phyloP scores from a whole-genome alignment of 192 early-diverging fungal species.

The Coemansia brasiliensis region DNA sequence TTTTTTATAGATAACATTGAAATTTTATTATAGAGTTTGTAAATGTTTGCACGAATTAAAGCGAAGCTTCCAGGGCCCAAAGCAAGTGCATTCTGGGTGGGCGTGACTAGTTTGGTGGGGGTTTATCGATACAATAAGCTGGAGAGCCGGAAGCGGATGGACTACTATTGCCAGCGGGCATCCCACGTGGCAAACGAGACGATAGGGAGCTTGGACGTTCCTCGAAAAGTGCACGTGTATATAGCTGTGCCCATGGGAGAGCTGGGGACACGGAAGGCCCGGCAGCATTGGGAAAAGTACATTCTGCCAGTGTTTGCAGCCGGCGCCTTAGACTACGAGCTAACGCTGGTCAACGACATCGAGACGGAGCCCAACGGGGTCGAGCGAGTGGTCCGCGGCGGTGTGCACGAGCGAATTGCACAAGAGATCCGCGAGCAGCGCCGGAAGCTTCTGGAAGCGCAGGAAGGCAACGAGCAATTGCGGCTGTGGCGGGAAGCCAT shows the following conservation, averaged over 20 bases:
- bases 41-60: conserved; percentile 28
- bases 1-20: not conserved
- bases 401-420: conserved; percentile 32
- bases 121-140: conserved; percentile 53
- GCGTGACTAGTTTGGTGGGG: conserved; percentile 21
- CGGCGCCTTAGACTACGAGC: conserved; percentile 53
- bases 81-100: conserved; percentile 43
- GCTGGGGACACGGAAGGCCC: conserved; percentile 49
- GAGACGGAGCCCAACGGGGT: conserved; percentile 19
- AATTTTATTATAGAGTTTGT: conserved; percentile 1
- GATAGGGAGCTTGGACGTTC: conserved; percentile 34
- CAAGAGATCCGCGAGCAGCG: conserved; percentile 51
- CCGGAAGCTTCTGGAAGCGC: conserved; percentile 33
- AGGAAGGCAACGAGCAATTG: conserved; percentile 38
- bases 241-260: conserved; percentile 49
- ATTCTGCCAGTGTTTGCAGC: conserved; percentile 54
- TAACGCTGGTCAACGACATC: conserved; percentile 51
- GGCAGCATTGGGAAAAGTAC: conserved; percentile 53
- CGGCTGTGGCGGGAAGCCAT: conserved; percentile 40
- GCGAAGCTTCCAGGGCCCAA: conserved; percentile 52
- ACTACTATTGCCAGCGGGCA: conserved; percentile 42
- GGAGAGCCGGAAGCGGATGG: conserved; percentile 34
- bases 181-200: conserved; percentile 32
- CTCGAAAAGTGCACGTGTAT: conserved; percentile 50
- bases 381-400: conserved; percentile 43